Percentiles rank a stretch among this genome's conserved stretches.
phyloP scores from a whole-genome alignment of 1,284 basidiomycete genomes.

The Melanopsichium pennsylvanicum region DNA sequence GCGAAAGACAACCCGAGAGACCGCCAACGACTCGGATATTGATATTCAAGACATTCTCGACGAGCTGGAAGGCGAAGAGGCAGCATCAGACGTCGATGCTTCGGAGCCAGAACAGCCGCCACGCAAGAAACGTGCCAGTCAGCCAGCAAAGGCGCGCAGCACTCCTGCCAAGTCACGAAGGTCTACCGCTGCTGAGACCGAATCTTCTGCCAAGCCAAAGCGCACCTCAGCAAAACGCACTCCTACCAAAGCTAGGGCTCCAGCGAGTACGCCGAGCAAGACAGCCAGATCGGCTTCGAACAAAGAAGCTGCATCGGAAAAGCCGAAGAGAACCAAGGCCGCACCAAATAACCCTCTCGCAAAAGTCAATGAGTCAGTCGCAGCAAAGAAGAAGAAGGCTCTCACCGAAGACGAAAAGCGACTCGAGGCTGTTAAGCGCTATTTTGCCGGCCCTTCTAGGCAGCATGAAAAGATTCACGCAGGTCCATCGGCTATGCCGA shows the following conservation, averaged over 20 bases:
- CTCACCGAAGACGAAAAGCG: conserved; percentile 8
- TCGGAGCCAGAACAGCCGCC: conserved; percentile 25
- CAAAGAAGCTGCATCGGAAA: background rate
- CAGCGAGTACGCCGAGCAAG: background rate
- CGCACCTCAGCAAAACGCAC: conserved; percentile 2
- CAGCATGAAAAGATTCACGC: background rate
- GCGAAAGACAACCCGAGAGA: conserved; percentile 9
- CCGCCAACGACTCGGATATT: conserved; percentile 3
- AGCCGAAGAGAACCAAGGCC: background rate
- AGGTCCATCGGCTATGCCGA: conserved; percentile 20
- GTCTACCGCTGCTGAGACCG: background rate
- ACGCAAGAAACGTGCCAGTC: conserved; percentile 21
- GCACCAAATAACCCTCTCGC: no score
- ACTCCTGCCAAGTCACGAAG: conserved; percentile 4
- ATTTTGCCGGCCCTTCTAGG: conserved; percentile 13
- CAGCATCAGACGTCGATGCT: background rate
- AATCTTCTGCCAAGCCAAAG: conserved; percentile 2
- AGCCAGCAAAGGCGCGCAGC: background rate
- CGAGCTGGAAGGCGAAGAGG: background rate
- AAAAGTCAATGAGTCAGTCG: background rate
- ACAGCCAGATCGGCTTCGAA: background rate
- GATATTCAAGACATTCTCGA: conserved; percentile 16
- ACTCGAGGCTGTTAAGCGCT: conserved; percentile 15
- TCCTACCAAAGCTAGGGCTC: background rate
- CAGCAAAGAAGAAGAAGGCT: background rate